Percentiles rank a stretch among this genome's conserved stretches.
These are phyloP conservation scores for Penicillium psychrofluorescens DNA, from an alignment of 495 filamentous ascomycete species.

Conservation along the genomic window DNA sequence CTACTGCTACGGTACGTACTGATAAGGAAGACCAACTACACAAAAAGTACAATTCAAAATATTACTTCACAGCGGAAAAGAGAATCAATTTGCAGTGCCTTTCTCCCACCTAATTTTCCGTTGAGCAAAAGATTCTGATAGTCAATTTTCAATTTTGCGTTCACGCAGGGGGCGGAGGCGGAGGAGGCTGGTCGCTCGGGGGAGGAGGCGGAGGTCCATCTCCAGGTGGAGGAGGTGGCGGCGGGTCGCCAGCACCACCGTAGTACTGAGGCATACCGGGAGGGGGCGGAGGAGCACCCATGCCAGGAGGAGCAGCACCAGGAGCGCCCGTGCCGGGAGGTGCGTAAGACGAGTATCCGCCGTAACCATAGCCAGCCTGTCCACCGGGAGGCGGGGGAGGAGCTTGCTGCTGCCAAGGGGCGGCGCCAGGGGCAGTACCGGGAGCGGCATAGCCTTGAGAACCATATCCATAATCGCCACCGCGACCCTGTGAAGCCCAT, in stretches of 20 bases:
- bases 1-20: no score
- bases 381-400: constrained; percentile 44
- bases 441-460: constrained; percentile 23
- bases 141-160: not conserved
- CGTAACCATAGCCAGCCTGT: constrained; percentile 44
- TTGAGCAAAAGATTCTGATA: not conserved
- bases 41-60: not conserved
- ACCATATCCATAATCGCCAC: constrained; percentile 37
- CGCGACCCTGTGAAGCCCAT: constrained; percentile 35
- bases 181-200: constrained; percentile 66
- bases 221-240: constrained; percentile 43
- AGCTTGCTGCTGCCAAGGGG: constrained; percentile 64
- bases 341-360: constrained; percentile 50
- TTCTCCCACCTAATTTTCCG: not conserved
- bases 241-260: constrained; percentile 44
- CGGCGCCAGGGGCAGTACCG: constrained; percentile 42
- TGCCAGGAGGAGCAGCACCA: constrained; percentile 52
- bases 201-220: constrained; percentile 60
- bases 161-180: constrained; percentile 55
- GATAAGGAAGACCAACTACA: no score
- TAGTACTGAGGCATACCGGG: constrained; percentile 63
- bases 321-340: constrained; percentile 54
- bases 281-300: constrained; percentile 60
- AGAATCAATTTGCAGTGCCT: not conserved
- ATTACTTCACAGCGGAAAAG: constrained; percentile 6